Base-by-base conservation (phyloP, 306 rosid genomes). In the Rubus parviflorus region DNA sequence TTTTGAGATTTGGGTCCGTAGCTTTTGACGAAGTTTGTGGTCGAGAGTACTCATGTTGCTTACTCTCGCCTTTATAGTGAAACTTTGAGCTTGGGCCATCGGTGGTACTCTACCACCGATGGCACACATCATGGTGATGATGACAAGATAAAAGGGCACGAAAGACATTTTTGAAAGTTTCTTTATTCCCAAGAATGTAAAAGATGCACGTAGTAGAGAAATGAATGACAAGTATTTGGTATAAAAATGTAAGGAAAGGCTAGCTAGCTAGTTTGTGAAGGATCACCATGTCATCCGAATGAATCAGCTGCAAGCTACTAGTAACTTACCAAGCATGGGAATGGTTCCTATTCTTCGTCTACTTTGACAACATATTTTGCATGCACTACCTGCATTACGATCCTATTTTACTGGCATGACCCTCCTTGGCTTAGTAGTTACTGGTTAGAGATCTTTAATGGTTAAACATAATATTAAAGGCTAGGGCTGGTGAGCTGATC, bases 291-390 rank as follows among this genome's bases (percentile, higher is more conserved):
- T 23, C 48, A 38, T 38, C 70, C 7, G 22, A 64, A 64, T 64
- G 48, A 64, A 64, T 40, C 4, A 40, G 48, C 48, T 64, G 13
- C 70, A 38, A 64, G 70, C 47, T 64, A 64, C 70, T 64, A 19
- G 15, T 64, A 64, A 7, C 17, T 63, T 38, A 40, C 70, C 48
- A 11, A 17, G 3, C 70, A 5, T 60, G 66, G 19, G 40, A 60
- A 25, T 11, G 38, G 19, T 17, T 64, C 48, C 3, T 7, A 64
- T 14, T 5, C 14, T 10, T 10, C 23, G 38, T 58, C 64, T 23
- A 58, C 37, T 30, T 38, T 38, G 70, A 8, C 25, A 38, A 9
- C 70, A 64, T 64, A 64, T 17, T 16, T 17, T 19, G 70, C 48
- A 64, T 64, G 70, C 48, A 40, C 48, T 8, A 19, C 1, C 70